phyloP scores from a whole-genome alignment of 495 filamentous ascomycete species.

The Annulohypoxylon maeteangense region DNA sequence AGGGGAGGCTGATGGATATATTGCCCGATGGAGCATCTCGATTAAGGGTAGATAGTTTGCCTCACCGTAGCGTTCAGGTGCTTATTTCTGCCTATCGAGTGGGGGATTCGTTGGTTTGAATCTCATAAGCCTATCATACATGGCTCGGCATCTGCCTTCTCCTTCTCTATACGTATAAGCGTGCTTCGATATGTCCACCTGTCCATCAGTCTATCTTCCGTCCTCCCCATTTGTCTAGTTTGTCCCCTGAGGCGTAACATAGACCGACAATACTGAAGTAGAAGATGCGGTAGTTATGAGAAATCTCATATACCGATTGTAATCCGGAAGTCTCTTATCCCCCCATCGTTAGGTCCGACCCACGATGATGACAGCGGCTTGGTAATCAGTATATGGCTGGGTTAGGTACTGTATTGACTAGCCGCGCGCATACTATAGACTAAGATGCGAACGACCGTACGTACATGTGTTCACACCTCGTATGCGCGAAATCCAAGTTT shows the following conservation, averaged over 20 bases:
- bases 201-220: background rate
- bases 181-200: background rate
- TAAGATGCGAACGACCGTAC: background rate
- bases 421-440: conserved; percentile 16
- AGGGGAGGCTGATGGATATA: background rate
- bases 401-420: conserved; percentile 5
- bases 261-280: background rate
- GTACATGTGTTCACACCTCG: background rate
- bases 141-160: background rate
- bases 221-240: background rate
- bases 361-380: conserved; percentile 1
- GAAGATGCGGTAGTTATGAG: background rate
- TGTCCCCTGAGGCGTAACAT: background rate
- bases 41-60: background rate
- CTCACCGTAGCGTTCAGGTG: background rate
- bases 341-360: conserved; percentile 10
- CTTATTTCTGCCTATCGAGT: background rate
- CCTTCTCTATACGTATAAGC: conserved; percentile 8
- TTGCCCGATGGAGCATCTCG: background rate
- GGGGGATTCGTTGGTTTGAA: background rate
- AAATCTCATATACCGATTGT: conserved; percentile 1
- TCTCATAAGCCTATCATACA: conserved; percentile 2
- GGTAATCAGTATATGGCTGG: background rate
- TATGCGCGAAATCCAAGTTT: conserved; percentile 10
- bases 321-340: background rate